Conservation (phyloP, 148 eudicot species). For the Nepenthes gracilis region DNA sequence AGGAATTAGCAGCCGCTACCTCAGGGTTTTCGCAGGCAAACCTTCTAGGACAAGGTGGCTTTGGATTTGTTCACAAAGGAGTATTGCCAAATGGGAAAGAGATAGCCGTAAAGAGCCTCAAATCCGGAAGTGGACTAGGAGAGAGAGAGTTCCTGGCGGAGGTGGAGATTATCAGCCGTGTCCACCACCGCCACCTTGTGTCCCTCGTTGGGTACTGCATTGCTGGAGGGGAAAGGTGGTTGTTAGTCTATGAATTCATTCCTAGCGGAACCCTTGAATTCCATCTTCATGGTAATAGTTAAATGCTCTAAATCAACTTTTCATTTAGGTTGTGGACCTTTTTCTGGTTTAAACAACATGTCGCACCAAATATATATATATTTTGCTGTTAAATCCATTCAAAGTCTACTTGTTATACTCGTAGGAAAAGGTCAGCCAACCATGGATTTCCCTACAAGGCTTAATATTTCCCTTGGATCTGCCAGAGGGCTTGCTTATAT, state of each 20-base stretch:
- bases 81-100: constrained; percentile 73
- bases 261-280: constrained; percentile 50
- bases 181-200: constrained; percentile 75
- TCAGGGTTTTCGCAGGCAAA: constrained; percentile 34
- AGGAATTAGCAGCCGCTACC: constrained; percentile 57
- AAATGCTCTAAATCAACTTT: not conserved
- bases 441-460: constrained; percentile 38
- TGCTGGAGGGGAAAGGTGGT: constrained; percentile 55
- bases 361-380: not conserved
- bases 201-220: constrained; percentile 84
- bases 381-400: not conserved
- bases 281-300: constrained; percentile 58
- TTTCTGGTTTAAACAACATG: not conserved
- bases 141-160: constrained; percentile 82
- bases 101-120: constrained; percentile 70
- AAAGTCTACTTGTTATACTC: not conserved
- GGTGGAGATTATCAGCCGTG: constrained; percentile 81
- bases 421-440: constrained; percentile 34
- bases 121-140: constrained; percentile 70
- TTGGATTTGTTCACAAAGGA: constrained; percentile 72
- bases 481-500: constrained; percentile 62
- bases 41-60: constrained; percentile 72
- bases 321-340: not conserved
- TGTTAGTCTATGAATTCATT: constrained; percentile 64
- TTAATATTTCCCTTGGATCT: constrained; percentile 50